Evolutionary conservation across 345 rosid species (phyloP), one percentile per base, ranked within the genome.

Genomic region (Camelina neglecta): DNA sequence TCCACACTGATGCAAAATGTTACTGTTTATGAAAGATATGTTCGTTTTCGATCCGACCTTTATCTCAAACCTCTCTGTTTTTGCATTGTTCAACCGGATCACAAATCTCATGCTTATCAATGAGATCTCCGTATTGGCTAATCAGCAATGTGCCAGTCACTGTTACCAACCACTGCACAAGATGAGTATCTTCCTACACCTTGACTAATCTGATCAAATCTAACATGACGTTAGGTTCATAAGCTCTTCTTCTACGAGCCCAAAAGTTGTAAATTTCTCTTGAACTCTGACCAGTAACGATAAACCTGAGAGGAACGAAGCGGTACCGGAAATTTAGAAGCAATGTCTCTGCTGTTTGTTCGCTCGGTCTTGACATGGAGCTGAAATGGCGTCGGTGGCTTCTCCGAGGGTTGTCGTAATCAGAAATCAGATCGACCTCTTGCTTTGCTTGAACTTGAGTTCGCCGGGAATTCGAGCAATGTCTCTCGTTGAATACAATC

Each of bases 131-230:
- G 35, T 84, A 68, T 13, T 84, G 81, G 29, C 67, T 82, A 15
- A 80, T 80, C 59, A 94, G 64, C 81, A 94, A 78, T 41, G 91
- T 90, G n/a, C n/a, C n/a, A n/a, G n/a, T n/a, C n/a, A n/a, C 96
- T 91, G 49, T 94, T 94, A 8, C 98, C 98, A 36, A 92, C 96
- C 8, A 94, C 92, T 10, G 98, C 98, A 79, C 97, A 94, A 66
- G 98, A 88, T 7, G 66, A 69, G 59, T 88, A 92, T 59, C 81
- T 80, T 67, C 26, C 2, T 47, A 66, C 51, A 4, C 79, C 85
- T 89, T 94, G 26, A 91, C 75, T 51, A 83, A 66, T 41, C 73
- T 78, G n/a, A 85, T 71, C 79, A 94, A 84, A 71, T 92, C 95
- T 53, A 80, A 44, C 86, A 94, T 87, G 49, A 94, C 64, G 20